These are phyloP conservation scores for Scutellaria baicalensis DNA, from an alignment of 257 asterid genomes.

Conservation along the genomic window DNA sequence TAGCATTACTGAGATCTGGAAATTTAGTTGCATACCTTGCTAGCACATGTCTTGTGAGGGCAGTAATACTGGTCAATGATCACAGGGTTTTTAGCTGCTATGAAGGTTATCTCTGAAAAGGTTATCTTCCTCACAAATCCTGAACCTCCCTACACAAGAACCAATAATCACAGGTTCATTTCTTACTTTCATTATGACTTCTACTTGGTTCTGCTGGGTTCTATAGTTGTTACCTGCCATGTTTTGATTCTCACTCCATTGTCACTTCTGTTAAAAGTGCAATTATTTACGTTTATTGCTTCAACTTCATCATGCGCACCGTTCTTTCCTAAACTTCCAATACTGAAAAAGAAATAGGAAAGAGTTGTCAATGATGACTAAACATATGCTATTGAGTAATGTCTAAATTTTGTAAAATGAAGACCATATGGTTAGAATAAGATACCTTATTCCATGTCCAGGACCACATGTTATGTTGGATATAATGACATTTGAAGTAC, in stretches of 20 bases:
- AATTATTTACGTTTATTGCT: slow-evolving; percentile 24
- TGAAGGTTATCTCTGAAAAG: slow-evolving; percentile 34
- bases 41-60: slow-evolving; percentile 32
- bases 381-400: not conserved
- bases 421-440: not conserved
- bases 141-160: slow-evolving; percentile 40
- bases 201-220: not conserved
- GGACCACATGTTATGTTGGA: slow-evolving; percentile 46
- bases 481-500: slow-evolving; percentile 29
- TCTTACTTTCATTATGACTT: not conserved
- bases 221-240: slow-evolving; percentile 39
- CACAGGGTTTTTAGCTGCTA: slow-evolving; percentile 33
- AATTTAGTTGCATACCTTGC: slow-evolving; percentile 20
- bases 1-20: not conserved
- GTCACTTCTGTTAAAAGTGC: slow-evolving; percentile 29
- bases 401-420: not conserved
- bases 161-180: not conserved
- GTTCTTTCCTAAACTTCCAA: slow-evolving; percentile 45
- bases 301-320: slow-evolving; percentile 31
- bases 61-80: slow-evolving; percentile 51
- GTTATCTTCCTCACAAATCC: slow-evolving; percentile 43
- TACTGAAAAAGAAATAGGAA: slow-evolving; percentile 18
- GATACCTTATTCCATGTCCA: slow-evolving; percentile 55
- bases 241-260: slow-evolving; percentile 61
- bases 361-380: not conserved